Evolutionary conservation across 2,329 filamentous ascomycete species (phyloP).

Genomic region (Hymenoscyphus fraxineus): DNA sequence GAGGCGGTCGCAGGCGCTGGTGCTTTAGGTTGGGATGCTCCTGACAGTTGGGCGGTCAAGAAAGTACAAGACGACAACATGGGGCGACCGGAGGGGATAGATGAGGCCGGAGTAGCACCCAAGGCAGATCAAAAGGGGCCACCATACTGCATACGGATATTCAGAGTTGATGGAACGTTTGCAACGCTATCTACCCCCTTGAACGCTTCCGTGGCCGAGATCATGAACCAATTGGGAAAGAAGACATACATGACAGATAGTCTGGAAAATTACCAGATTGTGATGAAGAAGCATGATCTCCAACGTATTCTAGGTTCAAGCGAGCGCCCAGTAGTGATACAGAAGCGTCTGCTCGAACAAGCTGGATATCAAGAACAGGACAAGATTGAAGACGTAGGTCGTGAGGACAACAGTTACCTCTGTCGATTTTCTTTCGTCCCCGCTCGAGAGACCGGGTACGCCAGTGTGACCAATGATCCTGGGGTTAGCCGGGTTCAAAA

Average conservation of each 20-base stretch:
- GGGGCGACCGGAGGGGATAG: constrained; percentile 54
- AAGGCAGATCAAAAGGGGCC: constrained; percentile 70
- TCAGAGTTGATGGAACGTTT: constrained; percentile 90
- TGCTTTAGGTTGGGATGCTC: constrained; percentile 76
- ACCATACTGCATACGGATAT: constrained; percentile 90
- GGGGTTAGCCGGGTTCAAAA: constrained; percentile 81
- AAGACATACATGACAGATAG: constrained; percentile 92
- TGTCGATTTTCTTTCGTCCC: constrained; percentile 95
- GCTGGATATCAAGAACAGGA: constrained; percentile 86
- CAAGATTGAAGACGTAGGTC: constrained; percentile 84
- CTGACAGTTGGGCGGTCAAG: constrained; percentile 94
- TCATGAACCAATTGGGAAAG: constrained; percentile 85
- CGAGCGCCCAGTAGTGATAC: constrained; percentile 84
- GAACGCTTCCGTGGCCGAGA: constrained; percentile 79
- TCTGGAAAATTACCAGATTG: constrained; percentile 90
- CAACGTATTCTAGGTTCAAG: constrained; percentile 72
- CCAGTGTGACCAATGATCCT: constrained; percentile 70
- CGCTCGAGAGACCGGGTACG: constrained; percentile 78
- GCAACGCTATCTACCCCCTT: constrained; percentile 82
- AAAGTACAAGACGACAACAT: constrained; percentile 64
- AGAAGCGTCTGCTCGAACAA: constrained; percentile 86
- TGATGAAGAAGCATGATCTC: constrained; percentile 88
- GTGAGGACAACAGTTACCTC: constrained; percentile 96
- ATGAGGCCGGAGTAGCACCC: constrained; percentile 64
- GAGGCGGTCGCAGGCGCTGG: constrained; percentile 21